phyloP scores from a whole-genome alignment of 352 stramenopile species.

The Discostella stelligera region DNA sequence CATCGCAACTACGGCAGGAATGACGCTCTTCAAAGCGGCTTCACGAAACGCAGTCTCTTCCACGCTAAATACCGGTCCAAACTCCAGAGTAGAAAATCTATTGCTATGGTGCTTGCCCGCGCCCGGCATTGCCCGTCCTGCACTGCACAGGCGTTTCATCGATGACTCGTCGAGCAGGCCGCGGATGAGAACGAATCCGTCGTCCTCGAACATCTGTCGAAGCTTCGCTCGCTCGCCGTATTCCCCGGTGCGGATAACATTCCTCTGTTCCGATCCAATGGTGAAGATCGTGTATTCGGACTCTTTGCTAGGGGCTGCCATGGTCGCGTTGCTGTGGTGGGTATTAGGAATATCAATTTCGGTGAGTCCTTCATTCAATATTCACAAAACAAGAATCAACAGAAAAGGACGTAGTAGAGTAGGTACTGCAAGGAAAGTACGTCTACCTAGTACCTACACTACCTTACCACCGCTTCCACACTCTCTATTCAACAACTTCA shows the following conservation, averaged over 20 bases:
- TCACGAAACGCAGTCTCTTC: constrained; percentile 13
- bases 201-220: not conserved
- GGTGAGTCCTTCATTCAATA: too few species aligned
- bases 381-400: too few species aligned
- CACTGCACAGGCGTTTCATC: not conserved
- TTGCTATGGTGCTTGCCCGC: not conserved
- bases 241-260: not conserved
- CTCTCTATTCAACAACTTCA: too few species aligned
- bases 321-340: too few species aligned
- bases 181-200: constrained; percentile 10
- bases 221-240: not conserved
- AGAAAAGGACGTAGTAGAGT: too few species aligned
- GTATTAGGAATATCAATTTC: too few species aligned
- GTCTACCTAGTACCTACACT: too few species aligned
- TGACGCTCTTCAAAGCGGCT: constrained; percentile 11
- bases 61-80: constrained; percentile 10
- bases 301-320: not conserved
- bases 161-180: constrained; percentile 7
- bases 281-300: constrained; percentile 7
- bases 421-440: too few species aligned
- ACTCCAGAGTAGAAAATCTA: constrained; percentile 4
- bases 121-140: not conserved
- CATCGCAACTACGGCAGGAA: constrained; percentile 13
- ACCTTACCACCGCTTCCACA: too few species aligned
- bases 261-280: constrained; percentile 8